A percentile compares a stretch with the other conserved stretches of the same genome.
Conservation (phyloP, 331 rosid genomes). For the Malus hybrid region DNA sequence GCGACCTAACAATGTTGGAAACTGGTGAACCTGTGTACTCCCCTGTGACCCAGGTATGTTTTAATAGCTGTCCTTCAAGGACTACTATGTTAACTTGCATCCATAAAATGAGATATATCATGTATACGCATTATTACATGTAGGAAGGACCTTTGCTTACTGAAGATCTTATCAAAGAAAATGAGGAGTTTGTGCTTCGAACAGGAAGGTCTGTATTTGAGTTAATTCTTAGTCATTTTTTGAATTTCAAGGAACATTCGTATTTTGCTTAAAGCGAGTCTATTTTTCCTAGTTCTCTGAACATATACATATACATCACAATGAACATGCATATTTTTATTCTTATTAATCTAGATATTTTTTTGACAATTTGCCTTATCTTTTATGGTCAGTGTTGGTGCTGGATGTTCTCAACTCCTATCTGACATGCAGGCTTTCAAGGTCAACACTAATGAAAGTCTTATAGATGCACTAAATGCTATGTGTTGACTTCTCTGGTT, state of each 20-base stretch:
- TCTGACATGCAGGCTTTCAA: constrained; percentile 99
- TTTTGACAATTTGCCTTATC: constrained; percentile 32
- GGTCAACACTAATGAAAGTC: constrained; percentile 42
- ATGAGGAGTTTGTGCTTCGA: constrained; percentile 93
- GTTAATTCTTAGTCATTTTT: constrained; percentile 5
- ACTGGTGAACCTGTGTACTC: constrained; percentile 92
- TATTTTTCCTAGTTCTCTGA: not conserved
- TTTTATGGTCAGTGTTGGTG: constrained; percentile 84
- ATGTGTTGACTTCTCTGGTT: constrained; percentile 8
- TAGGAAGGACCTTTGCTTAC: constrained; percentile 98
- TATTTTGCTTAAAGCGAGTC: constrained; percentile 6
- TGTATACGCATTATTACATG: constrained; percentile 24
- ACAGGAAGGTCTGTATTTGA: constrained; percentile 83
- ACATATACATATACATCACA: not conserved
- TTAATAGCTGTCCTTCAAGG: constrained; percentile 13
- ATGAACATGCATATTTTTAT: not conserved
- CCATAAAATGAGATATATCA: constrained; percentile 17
- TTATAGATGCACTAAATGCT: constrained; percentile 9
- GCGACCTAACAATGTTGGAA: constrained; percentile 76
- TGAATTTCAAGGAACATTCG: not conserved
- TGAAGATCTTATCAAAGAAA: constrained; percentile 92
- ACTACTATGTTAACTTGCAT: constrained; percentile 6
- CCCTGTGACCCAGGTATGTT: constrained; percentile 83
- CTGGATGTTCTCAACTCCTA: constrained; percentile 98
- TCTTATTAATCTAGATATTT: constrained; percentile 8